These are phyloP conservation scores for Magnolia sinica DNA, from an alignment of 164 flowering plant genomes.

Conservation along the genomic window DNA sequence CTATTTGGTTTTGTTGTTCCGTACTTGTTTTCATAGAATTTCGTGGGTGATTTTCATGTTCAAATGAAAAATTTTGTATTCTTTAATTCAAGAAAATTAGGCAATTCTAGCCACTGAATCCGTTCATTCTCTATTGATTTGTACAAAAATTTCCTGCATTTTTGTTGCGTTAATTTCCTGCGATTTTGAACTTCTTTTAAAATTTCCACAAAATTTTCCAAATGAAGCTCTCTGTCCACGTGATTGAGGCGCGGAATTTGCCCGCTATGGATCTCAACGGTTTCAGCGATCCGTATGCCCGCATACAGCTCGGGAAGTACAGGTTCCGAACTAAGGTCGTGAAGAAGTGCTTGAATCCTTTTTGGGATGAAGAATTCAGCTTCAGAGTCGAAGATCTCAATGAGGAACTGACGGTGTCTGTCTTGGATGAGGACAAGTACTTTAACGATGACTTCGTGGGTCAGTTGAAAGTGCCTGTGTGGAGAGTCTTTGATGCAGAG, in stretches of 20 bases:
- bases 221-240: constrained; percentile 71
- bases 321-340: constrained; percentile 69
- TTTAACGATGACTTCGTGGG: constrained; percentile 87
- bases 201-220: not conserved
- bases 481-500: constrained; percentile 60
- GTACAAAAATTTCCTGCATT: not conserved
- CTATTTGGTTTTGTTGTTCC: not conserved
- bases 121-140: not conserved
- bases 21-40: not conserved
- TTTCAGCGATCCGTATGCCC: constrained; percentile 80
- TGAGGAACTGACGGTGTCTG: constrained; percentile 63
- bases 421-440: constrained; percentile 85
- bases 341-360: constrained; percentile 77
- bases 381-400: constrained; percentile 81
- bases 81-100: not conserved
- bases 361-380: constrained; percentile 77
- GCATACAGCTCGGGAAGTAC: constrained; percentile 66
- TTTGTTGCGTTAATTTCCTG: not conserved
- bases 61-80: not conserved
- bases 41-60: not conserved
- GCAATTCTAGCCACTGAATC: not conserved
- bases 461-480: constrained; percentile 54
- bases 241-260: constrained; percentile 65
- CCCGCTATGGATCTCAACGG: constrained; percentile 86
- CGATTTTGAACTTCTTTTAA: not conserved